phyloP scores from a whole-genome alignment of 2,329 filamentous ascomycete species.

The Karstenula rhodostoma region DNA sequence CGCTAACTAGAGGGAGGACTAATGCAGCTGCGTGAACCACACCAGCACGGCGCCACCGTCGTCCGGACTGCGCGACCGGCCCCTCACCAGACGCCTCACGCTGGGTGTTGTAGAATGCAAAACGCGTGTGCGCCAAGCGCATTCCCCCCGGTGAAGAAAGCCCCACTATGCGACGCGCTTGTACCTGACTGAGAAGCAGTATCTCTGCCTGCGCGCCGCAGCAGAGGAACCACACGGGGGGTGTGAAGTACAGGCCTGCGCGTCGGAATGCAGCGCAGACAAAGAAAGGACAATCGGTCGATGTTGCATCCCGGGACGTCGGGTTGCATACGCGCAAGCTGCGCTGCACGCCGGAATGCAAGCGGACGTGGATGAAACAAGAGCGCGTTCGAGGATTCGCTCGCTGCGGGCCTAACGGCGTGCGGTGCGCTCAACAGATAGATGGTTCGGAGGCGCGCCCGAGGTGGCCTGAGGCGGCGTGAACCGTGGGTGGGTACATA shows the following conservation, averaged over 20 bases:
- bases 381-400: neutral
- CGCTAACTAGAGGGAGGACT: neutral
- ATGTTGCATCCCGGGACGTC: neutral
- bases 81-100: slow-evolving; percentile 3
- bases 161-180: neutral
- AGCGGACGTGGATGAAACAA: neutral
- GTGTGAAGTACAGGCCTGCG: neutral
- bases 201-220: neutral
- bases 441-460: neutral
- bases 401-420: neutral
- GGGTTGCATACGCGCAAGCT: neutral
- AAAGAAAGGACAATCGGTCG: neutral
- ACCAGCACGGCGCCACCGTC: neutral
- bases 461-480: neutral
- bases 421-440: neutral
- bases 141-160: neutral
- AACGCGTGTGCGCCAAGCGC: slow-evolving; percentile 1
- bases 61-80: neutral
- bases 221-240: neutral
- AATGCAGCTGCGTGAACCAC: slow-evolving; percentile 1
- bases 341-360: neutral
- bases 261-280: neutral
- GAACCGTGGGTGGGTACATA: neutral
- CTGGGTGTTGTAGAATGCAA: neutral
- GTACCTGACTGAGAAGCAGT: neutral